Conservation (phyloP, 2,329 filamentous ascomycete genomes). For the Botrytis sinoallii region DNA sequence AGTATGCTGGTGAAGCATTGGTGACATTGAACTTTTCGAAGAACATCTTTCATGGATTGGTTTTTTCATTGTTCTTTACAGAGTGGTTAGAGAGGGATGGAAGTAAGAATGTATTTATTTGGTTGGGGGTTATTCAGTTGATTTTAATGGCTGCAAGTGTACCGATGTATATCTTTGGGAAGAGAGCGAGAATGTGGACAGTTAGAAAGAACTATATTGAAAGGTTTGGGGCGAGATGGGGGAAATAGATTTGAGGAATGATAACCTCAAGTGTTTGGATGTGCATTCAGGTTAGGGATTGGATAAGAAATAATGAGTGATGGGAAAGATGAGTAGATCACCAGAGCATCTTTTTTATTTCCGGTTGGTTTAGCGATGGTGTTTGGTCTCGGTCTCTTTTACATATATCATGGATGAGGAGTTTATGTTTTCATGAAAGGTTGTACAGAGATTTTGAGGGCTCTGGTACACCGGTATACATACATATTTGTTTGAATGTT, state of each 20-base stretch:
- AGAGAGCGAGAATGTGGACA: conserved; percentile 91
- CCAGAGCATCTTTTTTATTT: neutral
- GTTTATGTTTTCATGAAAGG: neutral
- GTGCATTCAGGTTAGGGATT: neutral
- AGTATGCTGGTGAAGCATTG: conserved; percentile 90
- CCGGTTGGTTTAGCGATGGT: neutral
- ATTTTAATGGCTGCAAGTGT: conserved; percentile 70
- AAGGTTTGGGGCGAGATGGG: conserved; percentile 48
- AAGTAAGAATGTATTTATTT: conserved; percentile 73
- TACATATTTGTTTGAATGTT: neutral
- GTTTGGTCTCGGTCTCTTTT: neutral
- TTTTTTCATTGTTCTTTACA: conserved; percentile 86
- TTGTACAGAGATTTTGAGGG: neutral
- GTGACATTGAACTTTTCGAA: conserved; percentile 95
- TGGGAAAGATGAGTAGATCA: neutral
- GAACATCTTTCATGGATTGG: conserved; percentile 85
- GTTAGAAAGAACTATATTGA: conserved; percentile 84
- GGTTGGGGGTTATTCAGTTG: conserved; percentile 82
- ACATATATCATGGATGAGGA: neutral
- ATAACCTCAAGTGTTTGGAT: neutral
- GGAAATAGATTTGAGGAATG: neutral
- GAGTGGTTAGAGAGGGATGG: conserved; percentile 76
- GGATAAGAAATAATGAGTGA: neutral
- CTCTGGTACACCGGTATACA: neutral
- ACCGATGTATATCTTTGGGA: conserved; percentile 93